Evolutionary conservation across 1,284 basidiomycete genomes (phyloP), one percentile per base, ranked within the genome.

Genomic region (Vanrija pseudolonga): DNA sequence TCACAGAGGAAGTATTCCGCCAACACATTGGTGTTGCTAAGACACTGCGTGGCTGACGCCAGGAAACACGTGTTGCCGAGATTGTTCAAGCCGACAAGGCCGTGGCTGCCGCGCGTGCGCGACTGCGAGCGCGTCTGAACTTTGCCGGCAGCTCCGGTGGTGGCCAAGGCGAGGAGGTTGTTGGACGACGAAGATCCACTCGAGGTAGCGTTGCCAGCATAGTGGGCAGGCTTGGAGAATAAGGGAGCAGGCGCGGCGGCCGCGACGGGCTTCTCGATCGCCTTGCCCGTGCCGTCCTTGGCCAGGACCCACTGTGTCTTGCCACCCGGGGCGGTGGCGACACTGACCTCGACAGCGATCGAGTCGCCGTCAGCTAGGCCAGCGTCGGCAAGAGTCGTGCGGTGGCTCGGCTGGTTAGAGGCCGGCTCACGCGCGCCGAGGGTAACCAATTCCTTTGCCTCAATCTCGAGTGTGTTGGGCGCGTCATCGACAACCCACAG

Each of bases 31-130:
- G 88, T 92, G 72, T 98, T 97, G 51, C 87, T 88, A 45, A 98
- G 83, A 75, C 96, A 98, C 74, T 98, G 95, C 6, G 97, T 81
- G 1, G 94, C 94, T 47, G 90, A 93, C 73, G 97, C 97, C 92
- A 98, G 96, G 77, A 95, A 95, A 70, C 92, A 94, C 1, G 91
- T 95, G 69, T 94, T 91, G 43, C 77, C 91, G 80, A 95, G 85
- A 69, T 97, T 96, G 41, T 85, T 85, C 23, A 97, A 79, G 28
- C 93, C 94, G 17, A 93, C 81, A 2, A 89, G 87, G 1, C 92
- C 92, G 22, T 86, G 57, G 57, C 68, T 62, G 53, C 62, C 55
- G 47, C 58, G 52, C 22, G 60, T 51, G 61, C 57, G 53, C 1
- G 63, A 51, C 45, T 71, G 63, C 41, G 65, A 69, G 20, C 73